These are phyloP conservation scores for Chlorokybus atmophyticus DNA, from an alignment of 139 green algal genomes.

Conservation along the genomic window DNA sequence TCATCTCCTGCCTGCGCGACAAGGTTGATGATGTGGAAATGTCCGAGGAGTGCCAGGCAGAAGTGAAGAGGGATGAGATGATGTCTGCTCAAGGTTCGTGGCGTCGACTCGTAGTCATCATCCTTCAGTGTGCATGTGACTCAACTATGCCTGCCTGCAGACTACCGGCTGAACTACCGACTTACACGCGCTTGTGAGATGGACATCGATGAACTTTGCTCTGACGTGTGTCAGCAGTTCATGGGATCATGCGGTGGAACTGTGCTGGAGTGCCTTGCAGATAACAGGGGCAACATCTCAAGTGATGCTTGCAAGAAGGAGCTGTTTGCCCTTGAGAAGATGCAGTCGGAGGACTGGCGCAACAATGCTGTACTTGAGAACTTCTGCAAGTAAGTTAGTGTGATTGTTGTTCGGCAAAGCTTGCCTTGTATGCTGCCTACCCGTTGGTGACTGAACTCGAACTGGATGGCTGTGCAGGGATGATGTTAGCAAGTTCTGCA, in stretches of 20 bases:
- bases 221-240: conserved; percentile 32
- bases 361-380: conserved; percentile 56
- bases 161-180: conserved; percentile 71
- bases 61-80: conserved; percentile 45
- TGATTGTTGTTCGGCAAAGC: too few relatives aligned
- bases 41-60: conserved; percentile 42
- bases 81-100: conserved; percentile 12
- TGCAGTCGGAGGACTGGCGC: conserved; percentile 57
- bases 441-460: background rate
- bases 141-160: too few relatives aligned
- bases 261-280: conserved; percentile 68
- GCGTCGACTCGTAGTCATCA: too few relatives aligned
- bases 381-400: conserved; percentile 34
- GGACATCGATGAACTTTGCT: conserved; percentile 50
- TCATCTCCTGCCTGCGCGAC: conserved; percentile 52
- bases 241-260: conserved; percentile 51
- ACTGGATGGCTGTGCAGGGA: background rate
- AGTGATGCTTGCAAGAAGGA: conserved; percentile 56
- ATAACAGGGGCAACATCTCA: conserved; percentile 54
- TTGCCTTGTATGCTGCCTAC: background rate
- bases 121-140: too few relatives aligned
- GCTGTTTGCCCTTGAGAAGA: conserved; percentile 69
- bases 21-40: conserved; percentile 45
- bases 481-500: conserved; percentile 59
- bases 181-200: conserved; percentile 45